Base-by-base conservation (phyloP, 495 filamentous ascomycete species). In the Aspergillus avenaceus region DNA sequence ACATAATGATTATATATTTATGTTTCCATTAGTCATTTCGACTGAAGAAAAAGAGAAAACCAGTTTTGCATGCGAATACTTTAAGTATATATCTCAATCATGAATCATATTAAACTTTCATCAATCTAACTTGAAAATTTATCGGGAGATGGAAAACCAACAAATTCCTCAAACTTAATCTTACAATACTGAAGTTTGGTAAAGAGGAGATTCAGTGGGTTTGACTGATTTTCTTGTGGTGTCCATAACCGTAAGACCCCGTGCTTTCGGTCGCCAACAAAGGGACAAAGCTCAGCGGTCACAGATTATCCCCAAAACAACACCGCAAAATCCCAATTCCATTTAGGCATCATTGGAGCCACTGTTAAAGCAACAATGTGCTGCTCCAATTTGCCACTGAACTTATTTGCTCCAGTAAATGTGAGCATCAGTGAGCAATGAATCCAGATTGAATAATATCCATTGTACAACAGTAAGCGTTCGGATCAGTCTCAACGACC, bases 331-430 rank as follows among this genome's bases (percentile, higher is more conserved):
- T 46, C 43, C 13, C 14, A 12, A 41, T 38, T 24, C 41, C 24
- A 25, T 26, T n/a, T 41, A 41, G n/a, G 21, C 46, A 48, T 41
- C 13, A 31, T 28, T 36, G 21, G 38, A 43, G 28, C 47, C 37
- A 9, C 19, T 50, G 58, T n/a, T n/a, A n/a, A n/a, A 53, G 58
- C 49, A 56, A 59, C 55, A 47, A 62, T 62, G 59, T 43, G 28
- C 54, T 55, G 44, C 56, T 55, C 50, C 32, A 29, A 28, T 26
- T 21, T 49, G 43, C 46, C 25, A 44, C 51, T 43, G 21, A 38
- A 36, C 41, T 53, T 22, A 32, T 42, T 45, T 22, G 49, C 54
- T 60, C 48, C 36, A 38, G 16, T 45, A 41, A 27, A 50, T 38
- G 37, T 44, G 54, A 54, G 44, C 23, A 38, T 45, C 47, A 41